Base-by-base conservation (phyloP, 1,284 basidiomycete species). In the Cutaneotrichosporon cutaneum region DNA sequence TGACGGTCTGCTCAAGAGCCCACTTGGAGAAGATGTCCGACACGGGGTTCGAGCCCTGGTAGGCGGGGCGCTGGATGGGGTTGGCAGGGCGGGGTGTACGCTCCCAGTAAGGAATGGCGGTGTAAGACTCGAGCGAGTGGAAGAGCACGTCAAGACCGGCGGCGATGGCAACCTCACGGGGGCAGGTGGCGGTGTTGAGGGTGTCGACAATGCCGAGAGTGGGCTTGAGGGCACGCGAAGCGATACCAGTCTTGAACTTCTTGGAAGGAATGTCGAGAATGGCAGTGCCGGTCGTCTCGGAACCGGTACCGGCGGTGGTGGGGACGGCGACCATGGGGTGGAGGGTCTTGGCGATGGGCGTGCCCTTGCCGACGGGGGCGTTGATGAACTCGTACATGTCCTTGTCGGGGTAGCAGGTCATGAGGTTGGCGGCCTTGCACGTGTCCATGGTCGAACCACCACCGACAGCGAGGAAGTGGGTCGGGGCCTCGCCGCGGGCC, bases 401-500 rank as follows among this genome's bases (percentile, higher is more conserved):
- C 0, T 90, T 86, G 62, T 97, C 90, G 66, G 90, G 90, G 82
- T 97, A 97, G 48, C 67, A 68, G 30, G 78, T 86, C 65, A 83
- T 94, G 83, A 97, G 75, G 79, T 97, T 97, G 48, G 94, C 94
- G 4, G 90, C 87, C 78, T 97, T 97, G 55, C 92, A 90, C 0
- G 94, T 97, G 76, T 97, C 94, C 77, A 98, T 98, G 32, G 94
- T 92, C 67, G 90, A 93, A 65, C 94, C 94, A 47, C 94, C 94
- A 68, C 94, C 94, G 27, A 97, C 91, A 54, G 94, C 94, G 42
- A 96, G 83, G 82, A 94, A 96, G 77, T 97, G 94, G 68, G 89
- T 92, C 76, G 95, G 92, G 78, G 96, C 87, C 58, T 92, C 86
- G 62, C 86, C 71, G 63, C 94, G 84, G 6, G 93, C 86, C 87